A percentile compares a stretch with the other conserved stretches of the same genome.
These are phyloP conservation scores for Claviceps maximensis DNA, from an alignment of 2,329 filamentous ascomycete species.

Conservation along the genomic window DNA sequence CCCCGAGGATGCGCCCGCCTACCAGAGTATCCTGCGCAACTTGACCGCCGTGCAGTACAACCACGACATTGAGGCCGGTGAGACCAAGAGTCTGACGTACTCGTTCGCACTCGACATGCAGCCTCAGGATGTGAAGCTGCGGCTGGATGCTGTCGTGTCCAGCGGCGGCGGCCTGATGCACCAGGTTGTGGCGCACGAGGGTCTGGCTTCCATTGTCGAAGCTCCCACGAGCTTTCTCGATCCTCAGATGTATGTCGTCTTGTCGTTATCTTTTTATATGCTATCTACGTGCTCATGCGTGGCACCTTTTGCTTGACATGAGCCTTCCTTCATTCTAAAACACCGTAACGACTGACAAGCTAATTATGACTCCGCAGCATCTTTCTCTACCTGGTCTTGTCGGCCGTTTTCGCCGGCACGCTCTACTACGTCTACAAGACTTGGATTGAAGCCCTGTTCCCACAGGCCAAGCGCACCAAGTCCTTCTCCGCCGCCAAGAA, in stretches of 20 bases:
- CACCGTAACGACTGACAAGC: neutral
- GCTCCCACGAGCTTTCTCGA: slow-evolving; percentile 84
- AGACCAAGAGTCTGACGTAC: slow-evolving; percentile 66
- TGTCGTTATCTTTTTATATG: neutral
- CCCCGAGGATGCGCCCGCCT: slow-evolving; percentile 30
- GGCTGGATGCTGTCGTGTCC: slow-evolving; percentile 61
- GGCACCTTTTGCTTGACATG: too few species aligned
- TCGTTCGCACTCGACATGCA: slow-evolving; percentile 83
- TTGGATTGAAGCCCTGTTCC: slow-evolving; percentile 93
- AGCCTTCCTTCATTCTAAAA: too few species aligned
- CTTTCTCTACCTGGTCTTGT: slow-evolving; percentile 92
- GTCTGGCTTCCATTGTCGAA: slow-evolving; percentile 76
- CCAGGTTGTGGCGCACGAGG: slow-evolving; percentile 69
- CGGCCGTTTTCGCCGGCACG: slow-evolving; percentile 62
- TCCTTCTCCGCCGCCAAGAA: slow-evolving; percentile 34
- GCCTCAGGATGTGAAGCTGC: slow-evolving; percentile 74
- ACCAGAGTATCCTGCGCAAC: slow-evolving; percentile 61
- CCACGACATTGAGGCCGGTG: slow-evolving; percentile 59
- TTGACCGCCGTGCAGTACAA: slow-evolving; percentile 66
- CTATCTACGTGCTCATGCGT: too few species aligned
- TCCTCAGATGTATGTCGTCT: slow-evolving; percentile 69
- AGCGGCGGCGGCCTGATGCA: slow-evolving; percentile 55
- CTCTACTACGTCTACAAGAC: slow-evolving; percentile 97
- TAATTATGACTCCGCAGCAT: slow-evolving; percentile 42
- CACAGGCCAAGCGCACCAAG: slow-evolving; percentile 64